Base-by-base conservation (phyloP, 768 basidiomycete species). In the Gloeopeniophorella convolvens region DNA sequence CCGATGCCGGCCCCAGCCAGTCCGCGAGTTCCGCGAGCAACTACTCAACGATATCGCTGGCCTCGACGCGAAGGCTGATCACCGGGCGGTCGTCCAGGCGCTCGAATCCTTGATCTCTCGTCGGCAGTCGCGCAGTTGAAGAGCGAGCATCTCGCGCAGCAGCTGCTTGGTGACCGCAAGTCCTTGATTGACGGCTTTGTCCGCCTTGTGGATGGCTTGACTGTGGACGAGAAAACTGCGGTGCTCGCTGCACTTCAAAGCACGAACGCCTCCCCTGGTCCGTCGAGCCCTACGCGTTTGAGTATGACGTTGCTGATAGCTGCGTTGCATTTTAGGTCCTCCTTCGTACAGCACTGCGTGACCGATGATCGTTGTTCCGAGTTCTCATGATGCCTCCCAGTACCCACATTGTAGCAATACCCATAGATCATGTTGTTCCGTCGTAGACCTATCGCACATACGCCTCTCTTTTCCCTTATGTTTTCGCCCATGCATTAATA, bases 141-240 rank as follows among this genome's bases (percentile, higher is more conserved):
- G 61, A 75, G 81, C 16, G 86, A 90, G 56, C 71, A 83, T 58
- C 72, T 93, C 31, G 66, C 82, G 54, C 76, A 78, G 42, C 74
- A 77, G 46, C 71, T 93, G 68, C 68, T 88, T 21, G 77, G 83
- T 58, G 86, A 93, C 63, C 78, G 82, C 42, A 88, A 87, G 67
- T 82, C 81, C 8, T 79, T 85, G 1, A 65, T 93, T 53, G 81
- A 83, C 53, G 82, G 88, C 30, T 75, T 93, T 50, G 65, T 80
- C 42, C 82, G 82, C 42, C 69, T 92, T 10, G 78, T 83, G n/a
- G 83, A 89, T 50, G 75, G 74, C 31, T 73, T 94, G 51, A 76
- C 79, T 0, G 77, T 79, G 20, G 90, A 90, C 21, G 89, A 92
- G 58, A 81, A 78, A 65, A 68, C 75, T 10, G 67, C 74, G 1